These are phyloP conservation scores for Priceomyces medius DNA, from an alignment of 805 yeast genomes.

Conservation along the genomic window DNA sequence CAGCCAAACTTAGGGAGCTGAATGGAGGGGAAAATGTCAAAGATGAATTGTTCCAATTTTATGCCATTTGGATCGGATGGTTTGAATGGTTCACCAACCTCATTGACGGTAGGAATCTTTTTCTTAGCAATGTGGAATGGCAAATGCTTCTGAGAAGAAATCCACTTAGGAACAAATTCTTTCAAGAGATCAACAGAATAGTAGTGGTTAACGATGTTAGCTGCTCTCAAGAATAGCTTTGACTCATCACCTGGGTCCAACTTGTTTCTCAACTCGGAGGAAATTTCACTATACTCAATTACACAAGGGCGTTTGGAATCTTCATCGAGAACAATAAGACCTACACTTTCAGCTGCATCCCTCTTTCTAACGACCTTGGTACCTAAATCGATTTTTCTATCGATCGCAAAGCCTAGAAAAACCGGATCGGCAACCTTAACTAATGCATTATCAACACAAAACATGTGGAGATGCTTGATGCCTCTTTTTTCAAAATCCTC, in stretches of 20 bases:
- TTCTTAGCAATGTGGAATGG: conserved; percentile 96
- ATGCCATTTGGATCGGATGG: conserved; percentile 88
- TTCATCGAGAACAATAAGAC: conserved; percentile 75
- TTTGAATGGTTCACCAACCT: conserved; percentile 41
- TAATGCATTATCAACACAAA: conserved; percentile 92
- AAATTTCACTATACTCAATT: conserved; percentile 91
- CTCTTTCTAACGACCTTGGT: conserved; percentile 95
- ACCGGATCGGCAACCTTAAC: conserved; percentile 93
- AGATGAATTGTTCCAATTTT: conserved; percentile 93
- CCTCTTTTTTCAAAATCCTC: conserved; percentile 67
- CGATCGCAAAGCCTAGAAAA: conserved; percentile 80
- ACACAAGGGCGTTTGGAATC: conserved; percentile 71
- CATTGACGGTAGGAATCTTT: conserved; percentile 67
- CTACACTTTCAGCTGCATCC: conserved; percentile 84
- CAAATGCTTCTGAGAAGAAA: conserved; percentile 56
- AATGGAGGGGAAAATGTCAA: conserved; percentile 88
- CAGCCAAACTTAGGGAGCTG: conserved; percentile 76
- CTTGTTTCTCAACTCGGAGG: conserved; percentile 67
- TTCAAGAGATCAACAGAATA: conserved; percentile 77
- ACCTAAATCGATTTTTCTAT: conserved; percentile 67
- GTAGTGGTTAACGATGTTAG: conserved; percentile 95
- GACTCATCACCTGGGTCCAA: conserved; percentile 51
- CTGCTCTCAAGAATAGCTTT: conserved; percentile 79
- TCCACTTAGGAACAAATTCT: conserved; percentile 66
- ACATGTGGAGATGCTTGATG: conserved; percentile 89